phyloP scores from a whole-genome alignment of 768 basidiomycete species.

The Russula olivacea region DNA sequence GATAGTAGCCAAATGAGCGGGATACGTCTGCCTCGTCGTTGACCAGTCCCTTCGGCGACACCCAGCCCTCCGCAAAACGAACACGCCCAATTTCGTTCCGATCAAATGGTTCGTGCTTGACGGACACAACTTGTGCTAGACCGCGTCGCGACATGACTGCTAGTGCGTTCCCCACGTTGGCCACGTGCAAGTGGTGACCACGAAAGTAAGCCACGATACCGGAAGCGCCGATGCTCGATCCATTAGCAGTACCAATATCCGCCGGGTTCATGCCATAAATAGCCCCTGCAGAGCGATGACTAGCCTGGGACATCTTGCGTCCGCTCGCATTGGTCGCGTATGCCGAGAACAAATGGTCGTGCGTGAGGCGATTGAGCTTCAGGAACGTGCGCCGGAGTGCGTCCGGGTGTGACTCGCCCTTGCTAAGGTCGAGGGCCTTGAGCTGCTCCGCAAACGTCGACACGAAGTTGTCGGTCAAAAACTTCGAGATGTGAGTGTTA shows the following conservation, averaged over 20 bases:
- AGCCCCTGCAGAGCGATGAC: conserved; percentile 22
- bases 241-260: conserved; percentile 32
- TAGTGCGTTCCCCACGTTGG: conserved; percentile 83
- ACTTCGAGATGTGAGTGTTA: conserved; percentile 73
- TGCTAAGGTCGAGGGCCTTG: conserved; percentile 36
- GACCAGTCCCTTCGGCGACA: conserved; percentile 83
- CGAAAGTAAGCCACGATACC: conserved; percentile 83
- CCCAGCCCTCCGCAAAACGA: conserved; percentile 87
- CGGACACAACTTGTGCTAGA: conserved; percentile 64
- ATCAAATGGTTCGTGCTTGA: conserved; percentile 87
- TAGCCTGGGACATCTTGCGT: conserved; percentile 73
- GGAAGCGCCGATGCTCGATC: conserved; percentile 67
- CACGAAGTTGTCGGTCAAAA: conserved; percentile 76
- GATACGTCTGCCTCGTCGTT: conserved; percentile 90
- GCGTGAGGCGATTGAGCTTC: conserved; percentile 73
- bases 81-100: conserved; percentile 81
- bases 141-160: conserved; percentile 82
- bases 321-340: conserved; percentile 29
- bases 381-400: conserved; percentile 87
- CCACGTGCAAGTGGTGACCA: conserved; percentile 76
- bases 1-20: conserved; percentile 91
- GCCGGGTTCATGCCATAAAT: conserved; percentile 36
- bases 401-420: conserved; percentile 55
- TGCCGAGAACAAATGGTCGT: conserved; percentile 54
- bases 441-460: conserved; percentile 56